These are phyloP conservation scores for Apiotrichum siamense DNA, from an alignment of 1,284 basidiomycete genomes.

Conservation along the genomic window DNA sequence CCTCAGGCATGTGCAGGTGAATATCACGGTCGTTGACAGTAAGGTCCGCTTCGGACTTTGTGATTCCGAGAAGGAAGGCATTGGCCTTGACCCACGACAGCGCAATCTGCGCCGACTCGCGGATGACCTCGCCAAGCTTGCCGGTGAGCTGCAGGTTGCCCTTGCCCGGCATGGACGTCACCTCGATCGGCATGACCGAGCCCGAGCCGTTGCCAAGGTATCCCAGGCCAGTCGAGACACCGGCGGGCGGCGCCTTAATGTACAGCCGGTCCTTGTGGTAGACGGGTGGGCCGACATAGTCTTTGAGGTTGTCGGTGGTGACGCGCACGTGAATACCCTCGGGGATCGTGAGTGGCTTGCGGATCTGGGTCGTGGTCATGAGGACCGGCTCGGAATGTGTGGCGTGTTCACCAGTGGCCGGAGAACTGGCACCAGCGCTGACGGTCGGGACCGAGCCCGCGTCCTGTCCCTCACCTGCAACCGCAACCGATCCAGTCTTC, in stretches of 20 bases:
- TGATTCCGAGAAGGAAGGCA: constrained; percentile 81
- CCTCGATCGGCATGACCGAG: constrained; percentile 95
- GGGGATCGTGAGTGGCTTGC: constrained; percentile 77
- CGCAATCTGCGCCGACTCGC: constrained; percentile 90
- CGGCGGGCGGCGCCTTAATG: constrained; percentile 70
- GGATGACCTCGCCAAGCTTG: constrained; percentile 95
- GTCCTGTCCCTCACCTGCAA: constrained; percentile 30
- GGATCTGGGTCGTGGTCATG: constrained; percentile 61
- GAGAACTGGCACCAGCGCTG: too few species aligned
- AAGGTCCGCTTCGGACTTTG: constrained; percentile 61
- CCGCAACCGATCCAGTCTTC: constrained; percentile 24
- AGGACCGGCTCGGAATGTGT: constrained; percentile 22
- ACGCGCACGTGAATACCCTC: constrained; percentile 72
- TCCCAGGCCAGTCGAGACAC: constrained; percentile 89
- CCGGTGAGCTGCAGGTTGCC: constrained; percentile 85
- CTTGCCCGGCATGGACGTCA: constrained; percentile 88
- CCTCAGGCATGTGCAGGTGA: constrained; percentile 94
- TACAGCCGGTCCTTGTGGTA: constrained; percentile 96
- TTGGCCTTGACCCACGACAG: constrained; percentile 90
- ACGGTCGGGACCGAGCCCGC: too few species aligned
- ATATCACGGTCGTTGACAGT: constrained; percentile 79
- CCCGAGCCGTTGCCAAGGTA: constrained; percentile 95
- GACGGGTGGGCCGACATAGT: constrained; percentile 89
- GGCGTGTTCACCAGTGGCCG: too few species aligned
- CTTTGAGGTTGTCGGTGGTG: constrained; percentile 79